Base-by-base conservation (phyloP, 331 rosid species). In the Prunus yedoensis region DNA sequence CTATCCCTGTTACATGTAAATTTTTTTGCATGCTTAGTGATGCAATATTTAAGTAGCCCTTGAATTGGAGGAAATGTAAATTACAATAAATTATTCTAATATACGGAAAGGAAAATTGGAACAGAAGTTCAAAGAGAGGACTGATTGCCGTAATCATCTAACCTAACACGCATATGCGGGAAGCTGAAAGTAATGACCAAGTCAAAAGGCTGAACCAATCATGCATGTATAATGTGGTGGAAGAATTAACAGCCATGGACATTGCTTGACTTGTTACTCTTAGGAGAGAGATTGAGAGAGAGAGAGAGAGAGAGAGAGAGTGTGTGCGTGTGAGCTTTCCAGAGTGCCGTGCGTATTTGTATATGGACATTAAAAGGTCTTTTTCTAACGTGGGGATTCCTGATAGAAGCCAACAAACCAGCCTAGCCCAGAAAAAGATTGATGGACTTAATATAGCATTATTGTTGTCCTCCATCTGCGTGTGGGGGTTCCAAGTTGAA, bases 361-460 rank as follows among this genome's bases (percentile, higher is more conserved):
- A 72, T 56, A 67, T 57, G 80, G 77, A 83, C 82, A 77, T 57
- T 57, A 12, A 14, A 27, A 8, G 75, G 91, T 83, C 82, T 80
- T 81, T 88, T 81, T 83, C 89, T 78, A 74, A 76, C 80, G 71
- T 80, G 80, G 78, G 76, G 73, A 50, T 58, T 65, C 72, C 73
- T 58, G 57, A 70, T 81, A 68, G 81, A 73, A 68, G 81, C 83
- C 86, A 79, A 73, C 76, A 72, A 78, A 66, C 84, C 91, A 84
- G 85, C 82, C 88, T 82, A 81, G 82, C 89, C 77, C 60, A 64
- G 88, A 88, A 78, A 79, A 73, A 83, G 93, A 88, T 78, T 78
- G 90, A 77, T 80, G 75, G 75, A 52, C 59, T 74, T 18, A 56
- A 11, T 14, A 50, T 75, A 67, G 61, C 76, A 65, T 65, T 65